Base-by-base conservation (phyloP, 768 basidiomycete species). In the Boletus eberwhitei region DNA sequence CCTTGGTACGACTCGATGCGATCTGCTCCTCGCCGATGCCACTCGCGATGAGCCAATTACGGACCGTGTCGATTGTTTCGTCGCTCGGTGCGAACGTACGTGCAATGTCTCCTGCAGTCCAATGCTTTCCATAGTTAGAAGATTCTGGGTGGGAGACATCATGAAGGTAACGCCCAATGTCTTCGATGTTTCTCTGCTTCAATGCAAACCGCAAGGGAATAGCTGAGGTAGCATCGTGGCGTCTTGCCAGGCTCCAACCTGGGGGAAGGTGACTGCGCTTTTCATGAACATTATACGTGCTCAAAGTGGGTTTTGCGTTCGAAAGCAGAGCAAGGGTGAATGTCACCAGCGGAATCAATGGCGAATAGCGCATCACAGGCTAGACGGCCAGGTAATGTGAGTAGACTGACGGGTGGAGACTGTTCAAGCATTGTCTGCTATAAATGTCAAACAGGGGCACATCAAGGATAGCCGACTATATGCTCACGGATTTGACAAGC, bases 251-350 rank as follows among this genome's bases (percentile, higher is more conserved):
- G 8, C 62, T 58, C 79, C 79, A 82, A 3, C 62, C 64, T 1
- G 51, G 3, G 5, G 76, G 76, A 8, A 69, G 63, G 12, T 36
- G 54, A 16, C 61, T 65, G 47, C 77, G 77, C 40, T 65, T 71
- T 63, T 79, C 78, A 52, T 79, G 78, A 29, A 76, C 43, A 54
- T 64, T 67, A 55, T 70, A 64, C 22, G 58, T 44, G 16, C 52
- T 58, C 52, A 42, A 34, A 13, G 44, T 44, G 29, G 65, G 50
- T 24, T 37, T 46, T 19, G 64, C 65, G 7, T 64, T 48, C 1
- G 65, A 54, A 39, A 61, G 42, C 2, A 65, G 35, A 8, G 42
- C 52, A 17, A 69, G 36, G 36, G 36, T 17, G 41, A 68, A 24
- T 14, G 3, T 12, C 11, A 57, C 40, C 3, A 63, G 39, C 17